Conservation (phyloP, 331 rosid genomes). For the Malus hybrid region DNA sequence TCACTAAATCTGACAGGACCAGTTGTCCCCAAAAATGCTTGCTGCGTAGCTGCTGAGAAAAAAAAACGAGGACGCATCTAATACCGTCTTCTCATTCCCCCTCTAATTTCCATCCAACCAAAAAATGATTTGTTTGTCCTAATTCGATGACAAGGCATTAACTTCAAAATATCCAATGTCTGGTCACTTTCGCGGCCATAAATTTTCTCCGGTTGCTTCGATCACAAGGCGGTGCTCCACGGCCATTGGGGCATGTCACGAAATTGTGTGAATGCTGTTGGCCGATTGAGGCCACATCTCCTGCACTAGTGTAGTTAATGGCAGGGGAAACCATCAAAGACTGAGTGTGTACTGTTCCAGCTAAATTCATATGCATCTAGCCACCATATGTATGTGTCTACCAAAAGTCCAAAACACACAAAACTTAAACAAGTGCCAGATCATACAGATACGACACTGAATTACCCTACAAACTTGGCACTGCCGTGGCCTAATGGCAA, state of each 20-base stretch:
- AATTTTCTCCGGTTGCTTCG: constrained; percentile 27
- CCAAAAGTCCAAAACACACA: background rate
- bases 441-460: background rate
- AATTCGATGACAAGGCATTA: constrained; percentile 18
- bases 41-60: constrained; percentile 10
- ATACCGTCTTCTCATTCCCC: constrained; percentile 12
- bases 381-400: background rate
- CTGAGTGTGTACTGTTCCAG: background rate
- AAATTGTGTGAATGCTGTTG: constrained; percentile 19
- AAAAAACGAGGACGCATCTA: constrained; percentile 29
- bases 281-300: constrained; percentile 19
- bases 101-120: constrained; percentile 12
- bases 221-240: constrained; percentile 29
- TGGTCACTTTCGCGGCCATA: constrained; percentile 31
- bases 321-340: background rate
- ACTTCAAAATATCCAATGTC: constrained; percentile 50
- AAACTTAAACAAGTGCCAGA: background rate
- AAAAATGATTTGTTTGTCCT: constrained; percentile 23
- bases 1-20: constrained; percentile 4
- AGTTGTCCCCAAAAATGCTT: constrained; percentile 22
- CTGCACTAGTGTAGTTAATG: constrained; percentile 1
- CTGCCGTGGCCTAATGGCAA: background rate
- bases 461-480: background rate
- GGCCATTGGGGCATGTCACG: constrained; percentile 17
- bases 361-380: background rate